Percentiles rank a stretch among this genome's conserved stretches.
phyloP scores from a whole-genome alignment of 2,329 filamentous ascomycete genomes.

The Aspergillus sp. region DNA sequence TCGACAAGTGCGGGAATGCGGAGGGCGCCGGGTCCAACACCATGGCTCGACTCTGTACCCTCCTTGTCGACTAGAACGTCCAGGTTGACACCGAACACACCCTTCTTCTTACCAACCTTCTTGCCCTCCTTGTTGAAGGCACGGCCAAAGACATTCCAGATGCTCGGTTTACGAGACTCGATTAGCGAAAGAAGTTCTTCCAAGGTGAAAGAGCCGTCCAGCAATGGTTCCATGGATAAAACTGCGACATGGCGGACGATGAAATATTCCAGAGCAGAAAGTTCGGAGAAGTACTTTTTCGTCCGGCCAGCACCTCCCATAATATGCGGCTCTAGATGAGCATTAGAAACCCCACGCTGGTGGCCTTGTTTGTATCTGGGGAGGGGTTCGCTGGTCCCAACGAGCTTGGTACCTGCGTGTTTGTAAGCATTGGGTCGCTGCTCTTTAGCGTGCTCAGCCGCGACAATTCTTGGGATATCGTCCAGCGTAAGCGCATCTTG shows the following conservation, averaged over 20 bases:
- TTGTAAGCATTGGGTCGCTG: constrained; percentile 74
- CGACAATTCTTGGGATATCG: constrained; percentile 92
- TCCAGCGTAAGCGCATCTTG: constrained; percentile 89
- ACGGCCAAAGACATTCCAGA: constrained; percentile 98
- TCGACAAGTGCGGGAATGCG: constrained; percentile 92
- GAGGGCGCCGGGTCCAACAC: constrained; percentile 82
- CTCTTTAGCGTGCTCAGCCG: constrained; percentile 88
- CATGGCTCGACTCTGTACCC: constrained; percentile 94
- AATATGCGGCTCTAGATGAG: constrained; percentile 35
- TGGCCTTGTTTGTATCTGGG: constrained; percentile 62
- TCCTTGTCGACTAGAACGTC: constrained; percentile 87
- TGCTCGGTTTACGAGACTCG: constrained; percentile 84
- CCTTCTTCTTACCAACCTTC: constrained; percentile 78
- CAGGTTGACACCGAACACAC: constrained; percentile 81
- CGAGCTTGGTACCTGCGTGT: constrained; percentile 63
- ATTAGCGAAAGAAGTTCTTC: constrained; percentile 90
- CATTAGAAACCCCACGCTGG: constrained; percentile 57
- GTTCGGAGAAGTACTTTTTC: constrained; percentile 89
- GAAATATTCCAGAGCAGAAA: constrained; percentile 93
- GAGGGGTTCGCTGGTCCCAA: constrained; percentile 49
- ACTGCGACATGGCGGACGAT: constrained; percentile 94
- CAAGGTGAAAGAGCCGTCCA: constrained; percentile 84
- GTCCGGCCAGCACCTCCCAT: constrained; percentile 49
- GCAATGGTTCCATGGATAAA: constrained; percentile 83
- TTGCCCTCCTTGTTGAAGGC: constrained; percentile 74